These are phyloP conservation scores for Cyanidium caldarium DNA, from an alignment of 23 red algal species.

Conservation along the genomic window DNA sequence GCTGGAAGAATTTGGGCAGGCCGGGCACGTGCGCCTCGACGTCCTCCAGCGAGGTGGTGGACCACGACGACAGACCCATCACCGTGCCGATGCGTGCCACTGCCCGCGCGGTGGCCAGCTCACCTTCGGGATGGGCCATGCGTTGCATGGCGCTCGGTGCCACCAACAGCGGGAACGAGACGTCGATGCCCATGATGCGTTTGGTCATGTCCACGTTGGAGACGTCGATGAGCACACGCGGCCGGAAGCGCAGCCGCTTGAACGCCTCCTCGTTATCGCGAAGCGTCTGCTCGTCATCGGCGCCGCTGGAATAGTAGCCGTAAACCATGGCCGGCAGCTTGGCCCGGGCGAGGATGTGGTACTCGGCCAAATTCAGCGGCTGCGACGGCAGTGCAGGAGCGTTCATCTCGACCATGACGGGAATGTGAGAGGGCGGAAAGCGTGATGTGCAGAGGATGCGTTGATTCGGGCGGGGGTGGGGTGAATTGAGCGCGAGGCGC, in stretches of 20 bases:
- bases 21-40: slow-evolving; percentile 21
- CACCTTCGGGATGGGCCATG: slow-evolving; percentile 88
- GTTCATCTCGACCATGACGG: too few species aligned
- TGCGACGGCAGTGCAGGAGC: too few species aligned
- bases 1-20: slow-evolving; percentile 49
- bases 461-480: too few species aligned
- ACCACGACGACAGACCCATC: slow-evolving; percentile 44
- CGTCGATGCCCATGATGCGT: slow-evolving; percentile 21
- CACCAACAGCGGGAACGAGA: slow-evolving; percentile 41
- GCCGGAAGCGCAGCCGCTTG: slow-evolving; percentile 29
- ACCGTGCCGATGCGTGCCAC: slow-evolving; percentile 13
- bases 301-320: slow-evolving; percentile 61
- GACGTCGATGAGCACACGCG: slow-evolving; percentile 45
- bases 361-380: slow-evolving; percentile 28
- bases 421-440: too few species aligned
- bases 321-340: slow-evolving; percentile 45
- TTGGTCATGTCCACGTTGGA: slow-evolving; percentile 7
- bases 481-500: too few species aligned
- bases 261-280: slow-evolving; percentile 49
- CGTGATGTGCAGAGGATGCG: too few species aligned
- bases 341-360: slow-evolving; percentile 23
- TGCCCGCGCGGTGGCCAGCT: slow-evolving; percentile 57
- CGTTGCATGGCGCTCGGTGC: slow-evolving; percentile 79
- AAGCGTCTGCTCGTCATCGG: slow-evolving; percentile 57
- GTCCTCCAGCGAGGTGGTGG: slow-evolving; percentile 53